A percentile compares a stretch with the other conserved stretches of the same genome.
Evolutionary conservation across 164 flowering plant genomes (phyloP).

Genomic region (Tetracentron sinense): DNA sequence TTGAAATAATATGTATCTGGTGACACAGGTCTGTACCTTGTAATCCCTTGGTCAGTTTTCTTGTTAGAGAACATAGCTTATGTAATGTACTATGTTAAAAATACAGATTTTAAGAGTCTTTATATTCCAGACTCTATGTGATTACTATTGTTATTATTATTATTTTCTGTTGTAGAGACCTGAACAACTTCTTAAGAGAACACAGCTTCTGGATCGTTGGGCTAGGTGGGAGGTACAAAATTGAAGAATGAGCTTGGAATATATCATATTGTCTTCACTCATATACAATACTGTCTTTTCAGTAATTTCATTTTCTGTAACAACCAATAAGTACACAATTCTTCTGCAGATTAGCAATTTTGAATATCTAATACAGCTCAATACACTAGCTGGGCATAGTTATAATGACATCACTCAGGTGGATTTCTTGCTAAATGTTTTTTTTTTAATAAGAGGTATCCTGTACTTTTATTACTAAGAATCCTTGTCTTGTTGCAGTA

Average conservation of each 20-base stretch:
- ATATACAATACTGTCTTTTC: neutral
- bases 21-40: slow-evolving; percentile 70
- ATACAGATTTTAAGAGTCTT: no score
- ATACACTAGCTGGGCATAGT: slow-evolving; percentile 97
- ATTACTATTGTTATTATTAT: neutral
- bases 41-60: no score
- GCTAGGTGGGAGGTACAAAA: slow-evolving; percentile 91
- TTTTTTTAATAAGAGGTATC: neutral
- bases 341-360: slow-evolving; percentile 94
- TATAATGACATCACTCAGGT: slow-evolving; percentile 99
- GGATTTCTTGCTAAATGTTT: slow-evolving; percentile 9
- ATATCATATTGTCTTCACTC: neutral
- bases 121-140: neutral
- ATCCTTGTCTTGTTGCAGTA: slow-evolving; percentile 52
- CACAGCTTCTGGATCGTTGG: slow-evolving; percentile 99
- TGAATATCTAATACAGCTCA: slow-evolving; percentile 95
- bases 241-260: slow-evolving; percentile 12
- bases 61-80: no score
- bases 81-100: no score
- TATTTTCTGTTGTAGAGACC: slow-evolving; percentile 63
- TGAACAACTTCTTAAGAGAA: slow-evolving; percentile 88
- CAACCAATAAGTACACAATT: neutral
- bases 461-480: slow-evolving; percentile 6
- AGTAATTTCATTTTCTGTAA: neutral
- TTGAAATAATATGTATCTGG: slow-evolving; percentile 86